Evolutionary conservation across 2,329 filamentous ascomycete species (phyloP), one percentile per base, ranked within the genome.

Genomic region (Thermochaetoides dissita): DNA sequence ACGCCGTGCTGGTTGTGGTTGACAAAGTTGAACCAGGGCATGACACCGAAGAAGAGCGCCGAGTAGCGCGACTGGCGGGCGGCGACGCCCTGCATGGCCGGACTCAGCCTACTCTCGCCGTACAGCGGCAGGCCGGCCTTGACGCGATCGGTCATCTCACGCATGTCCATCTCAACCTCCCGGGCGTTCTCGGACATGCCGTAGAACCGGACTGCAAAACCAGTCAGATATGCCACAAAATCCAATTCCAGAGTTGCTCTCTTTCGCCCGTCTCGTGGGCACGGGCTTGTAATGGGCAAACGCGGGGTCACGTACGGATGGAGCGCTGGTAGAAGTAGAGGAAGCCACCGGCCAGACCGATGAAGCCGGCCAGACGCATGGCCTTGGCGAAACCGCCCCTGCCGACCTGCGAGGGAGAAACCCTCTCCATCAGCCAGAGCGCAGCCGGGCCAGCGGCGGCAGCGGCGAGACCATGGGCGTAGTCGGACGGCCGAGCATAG

Each of bases 21-120:
- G 58, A 94, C 89, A 66, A 98, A 83, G 71, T 98, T 98, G 67
- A 94, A 89, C 91, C 88, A 96, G 34, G 89, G 88, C 43, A 98
- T 67, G 42, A 89, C 76, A 58, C 87, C 82, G 51, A 84, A 67
- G 63, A 89, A 91, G 30, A 91, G 70, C 34, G 83, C 82, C 33
- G 84, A 81, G 70, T 94, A 96, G 59, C 91, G 75, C 57, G 87
- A 94, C 69, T 98, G 94, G 54, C 91, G 74, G 46, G 85, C 79
- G 40, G 91, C 88, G 34, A 95, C 82, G 46, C 89, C 91, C 66
- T 98, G 91, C 71, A 95, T 82, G 65, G 95, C 85, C 49, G 88
- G 80, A 44, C 81, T 82, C 55, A 95, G 66, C 41, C 67, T 67
- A 56, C 79, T 85, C 55, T 74, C 76, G 57, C 91, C 91, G 64